Conservation (phyloP, 768 basidiomycete species). For the Candolleomyces efflorescens region DNA sequence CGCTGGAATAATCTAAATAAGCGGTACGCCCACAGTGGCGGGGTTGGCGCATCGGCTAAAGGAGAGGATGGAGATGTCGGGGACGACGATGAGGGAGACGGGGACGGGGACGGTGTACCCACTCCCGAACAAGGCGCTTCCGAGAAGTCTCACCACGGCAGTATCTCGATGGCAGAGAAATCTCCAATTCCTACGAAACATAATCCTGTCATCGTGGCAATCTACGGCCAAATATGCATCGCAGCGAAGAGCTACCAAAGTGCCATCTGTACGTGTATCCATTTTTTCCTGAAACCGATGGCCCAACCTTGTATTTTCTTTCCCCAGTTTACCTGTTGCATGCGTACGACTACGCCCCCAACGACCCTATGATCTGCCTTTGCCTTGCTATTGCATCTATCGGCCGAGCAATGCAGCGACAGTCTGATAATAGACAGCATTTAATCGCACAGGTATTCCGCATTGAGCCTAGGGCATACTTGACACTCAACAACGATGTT, state of each 20-base stretch:
- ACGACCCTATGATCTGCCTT: slow-evolving; percentile 85
- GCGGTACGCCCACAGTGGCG: slow-evolving; percentile 46
- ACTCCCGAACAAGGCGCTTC: background rate
- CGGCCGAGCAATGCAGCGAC: slow-evolving; percentile 89
- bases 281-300: slow-evolving; percentile 50
- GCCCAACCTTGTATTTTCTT: slow-evolving; percentile 25
- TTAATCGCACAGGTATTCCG: slow-evolving; percentile 63
- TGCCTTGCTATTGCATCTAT: slow-evolving; percentile 81
- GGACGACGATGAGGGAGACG: slow-evolving; percentile 20
- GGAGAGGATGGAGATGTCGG: slow-evolving; percentile 26
- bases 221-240: slow-evolving; percentile 85
- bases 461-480: background rate
- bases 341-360: slow-evolving; percentile 78
- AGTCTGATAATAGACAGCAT: slow-evolving; percentile 92
- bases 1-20: slow-evolving; percentile 59
- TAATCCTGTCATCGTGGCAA: slow-evolving; percentile 63
- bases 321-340: slow-evolving; percentile 81
- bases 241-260: slow-evolving; percentile 85
- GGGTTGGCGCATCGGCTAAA: slow-evolving; percentile 24
- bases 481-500: background rate
- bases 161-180: background rate
- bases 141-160: slow-evolving; percentile 8
- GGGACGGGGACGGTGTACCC: slow-evolving; percentile 6
- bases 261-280: slow-evolving; percentile 73
- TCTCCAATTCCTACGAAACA: slow-evolving; percentile 58